Evolutionary conservation across 169 alveolate species (phyloP).

Genomic region (Ichthyophthirius multifiliis): DNA sequence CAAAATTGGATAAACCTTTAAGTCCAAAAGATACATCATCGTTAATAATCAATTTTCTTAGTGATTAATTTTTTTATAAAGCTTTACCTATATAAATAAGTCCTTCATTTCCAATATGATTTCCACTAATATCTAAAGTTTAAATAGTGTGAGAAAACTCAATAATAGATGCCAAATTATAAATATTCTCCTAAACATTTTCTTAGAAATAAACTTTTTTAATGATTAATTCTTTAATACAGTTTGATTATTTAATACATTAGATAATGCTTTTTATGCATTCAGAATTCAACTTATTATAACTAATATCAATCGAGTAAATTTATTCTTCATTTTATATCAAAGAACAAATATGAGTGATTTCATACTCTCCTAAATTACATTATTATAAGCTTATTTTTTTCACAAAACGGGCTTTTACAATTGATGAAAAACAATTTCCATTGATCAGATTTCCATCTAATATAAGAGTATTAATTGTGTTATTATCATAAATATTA

Average conservation of each 20-base stretch:
- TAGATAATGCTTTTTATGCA: not conserved
- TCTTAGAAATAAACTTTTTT: not conserved
- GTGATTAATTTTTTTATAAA: not conserved
- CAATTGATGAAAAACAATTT: not conserved
- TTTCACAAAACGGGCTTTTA: not conserved
- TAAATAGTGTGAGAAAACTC: too few species aligned
- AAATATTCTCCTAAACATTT: not conserved
- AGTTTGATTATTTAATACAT: not conserved
- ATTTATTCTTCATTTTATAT: not conserved
- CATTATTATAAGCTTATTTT: not conserved
- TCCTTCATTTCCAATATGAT: not conserved
- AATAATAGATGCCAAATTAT: too few species aligned
- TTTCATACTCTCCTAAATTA: not conserved
- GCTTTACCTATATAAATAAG: not conserved
- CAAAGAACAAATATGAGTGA: not conserved
- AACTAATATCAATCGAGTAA: not conserved
- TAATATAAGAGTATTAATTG: not conserved
- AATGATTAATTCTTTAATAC: not conserved
- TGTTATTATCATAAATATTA: not conserved
- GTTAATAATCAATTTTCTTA: not conserved
- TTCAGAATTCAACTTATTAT: not conserved
- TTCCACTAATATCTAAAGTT: not conserved
- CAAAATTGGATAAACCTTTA: not conserved
- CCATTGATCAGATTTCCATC: not conserved
- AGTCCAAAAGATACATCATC: not conserved